Evolutionary conservation across 208 protist species (phyloP).

Genomic region (Acanthamoeba healyi): DNA sequence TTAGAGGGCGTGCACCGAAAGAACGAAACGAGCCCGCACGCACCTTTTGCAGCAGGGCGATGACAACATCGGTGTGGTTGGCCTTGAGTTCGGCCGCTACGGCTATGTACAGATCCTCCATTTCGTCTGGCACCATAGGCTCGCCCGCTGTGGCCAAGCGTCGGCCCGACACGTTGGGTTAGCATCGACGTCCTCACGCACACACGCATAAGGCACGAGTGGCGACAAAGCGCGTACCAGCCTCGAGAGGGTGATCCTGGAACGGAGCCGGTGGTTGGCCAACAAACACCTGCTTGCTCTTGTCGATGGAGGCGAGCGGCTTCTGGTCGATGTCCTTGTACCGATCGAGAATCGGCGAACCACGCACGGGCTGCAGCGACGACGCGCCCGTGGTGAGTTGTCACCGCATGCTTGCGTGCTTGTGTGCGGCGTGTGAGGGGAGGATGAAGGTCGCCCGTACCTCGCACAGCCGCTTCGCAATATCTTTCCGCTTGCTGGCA

Average conservation of each 20-base stretch:
- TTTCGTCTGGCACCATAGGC: conserved; percentile 31
- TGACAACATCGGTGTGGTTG: conserved; percentile 65
- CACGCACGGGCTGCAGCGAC: background rate
- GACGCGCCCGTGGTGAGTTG: background rate
- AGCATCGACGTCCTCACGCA: background rate
- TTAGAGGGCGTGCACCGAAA: background rate
- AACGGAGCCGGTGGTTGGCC: conserved; percentile 21
- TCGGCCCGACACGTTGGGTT: no score
- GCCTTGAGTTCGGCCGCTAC: conserved; percentile 70
- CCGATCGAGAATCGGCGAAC: conserved; percentile 9
- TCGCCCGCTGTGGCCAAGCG: conserved; percentile 8
- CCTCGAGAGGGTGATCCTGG: conserved; percentile 65
- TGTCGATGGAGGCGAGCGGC: conserved; percentile 9
- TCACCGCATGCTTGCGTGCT: no score
- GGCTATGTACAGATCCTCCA: conserved; percentile 68
- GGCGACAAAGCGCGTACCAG: background rate
- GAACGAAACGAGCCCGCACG: background rate
- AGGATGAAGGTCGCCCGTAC: background rate
- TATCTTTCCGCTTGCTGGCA: background rate
- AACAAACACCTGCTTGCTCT: conserved; percentile 35
- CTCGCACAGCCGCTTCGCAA: conserved; percentile 40
- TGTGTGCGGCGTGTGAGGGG: no score
- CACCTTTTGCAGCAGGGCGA: conserved; percentile 8
- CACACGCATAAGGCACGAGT: background rate
- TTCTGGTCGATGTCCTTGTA: conserved; percentile 30